Conservation (phyloP, 176 grass and related monocot species). For the Triticum monococcum region DNA sequence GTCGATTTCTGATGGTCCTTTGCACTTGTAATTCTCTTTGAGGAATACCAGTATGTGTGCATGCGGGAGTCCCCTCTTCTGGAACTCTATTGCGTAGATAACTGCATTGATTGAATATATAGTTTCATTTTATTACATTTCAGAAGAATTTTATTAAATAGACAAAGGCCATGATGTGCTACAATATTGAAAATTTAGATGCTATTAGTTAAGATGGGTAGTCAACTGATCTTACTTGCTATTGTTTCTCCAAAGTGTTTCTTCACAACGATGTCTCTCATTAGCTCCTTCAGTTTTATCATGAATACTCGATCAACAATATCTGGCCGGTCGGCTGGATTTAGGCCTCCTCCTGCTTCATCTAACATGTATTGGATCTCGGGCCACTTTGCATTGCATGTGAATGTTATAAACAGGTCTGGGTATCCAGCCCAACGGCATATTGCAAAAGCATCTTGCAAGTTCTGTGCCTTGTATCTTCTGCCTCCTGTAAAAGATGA, state of each 20-base stretch:
- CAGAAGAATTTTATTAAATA: no score
- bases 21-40: background rate
- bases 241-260: background rate
- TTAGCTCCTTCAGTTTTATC: background rate
- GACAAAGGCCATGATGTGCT: no score
- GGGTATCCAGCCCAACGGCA: no score
- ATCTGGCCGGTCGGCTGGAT: no score
- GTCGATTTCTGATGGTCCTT: background rate
- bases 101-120: background rate
- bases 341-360: no score
- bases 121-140: background rate
- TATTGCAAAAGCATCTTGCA: no score
- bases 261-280: background rate
- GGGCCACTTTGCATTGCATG: background rate
- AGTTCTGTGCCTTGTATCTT: constrained; percentile 24
- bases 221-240: no score
- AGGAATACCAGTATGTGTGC: background rate
- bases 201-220: background rate
- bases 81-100: background rate
- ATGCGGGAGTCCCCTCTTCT: background rate
- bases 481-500: background rate
- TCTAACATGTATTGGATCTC: background rate
- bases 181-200: no score
- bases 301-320: no score
- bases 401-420: background rate